A percentile compares a stretch with the other conserved stretches of the same genome.
These are phyloP conservation scores for Escovopsis weberi DNA, from an alignment of 2,329 filamentous ascomycete genomes.

Conservation along the genomic window DNA sequence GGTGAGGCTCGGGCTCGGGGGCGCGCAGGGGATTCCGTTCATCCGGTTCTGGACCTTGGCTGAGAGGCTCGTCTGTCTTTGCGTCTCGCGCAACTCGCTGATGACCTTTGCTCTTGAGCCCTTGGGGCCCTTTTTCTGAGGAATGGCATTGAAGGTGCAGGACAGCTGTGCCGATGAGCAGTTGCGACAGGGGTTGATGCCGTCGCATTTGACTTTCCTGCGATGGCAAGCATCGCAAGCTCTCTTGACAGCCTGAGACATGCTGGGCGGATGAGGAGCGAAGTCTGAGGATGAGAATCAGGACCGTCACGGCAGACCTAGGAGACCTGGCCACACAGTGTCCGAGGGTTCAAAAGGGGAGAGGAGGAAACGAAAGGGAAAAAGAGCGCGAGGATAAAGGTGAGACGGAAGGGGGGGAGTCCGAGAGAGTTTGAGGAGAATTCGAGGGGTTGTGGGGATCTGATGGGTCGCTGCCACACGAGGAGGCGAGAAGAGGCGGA, in stretches of 20 bases:
- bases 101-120: conserved; percentile 63
- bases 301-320: too few species aligned
- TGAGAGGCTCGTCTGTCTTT: conserved; percentile 50
- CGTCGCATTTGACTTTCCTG: conserved; percentile 62
- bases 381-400: background rate
- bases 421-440: too few species aligned
- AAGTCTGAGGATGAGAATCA: too few species aligned
- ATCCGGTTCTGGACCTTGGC: conserved; percentile 46
- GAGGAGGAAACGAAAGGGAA: background rate
- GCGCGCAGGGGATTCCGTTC: conserved; percentile 37
- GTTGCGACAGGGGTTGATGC: conserved; percentile 55
- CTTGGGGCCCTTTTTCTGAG: conserved; percentile 64
- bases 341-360: too few species aligned
- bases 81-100: conserved; percentile 55
- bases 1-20: conserved; percentile 30
- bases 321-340: too few species aligned
- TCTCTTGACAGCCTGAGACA: conserved; percentile 41
- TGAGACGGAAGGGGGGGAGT: too few species aligned
- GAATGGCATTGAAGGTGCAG: conserved; percentile 62
- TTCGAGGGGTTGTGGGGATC: too few species aligned
- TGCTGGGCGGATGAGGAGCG: conserved; percentile 12
- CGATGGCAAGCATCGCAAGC: conserved; percentile 63
- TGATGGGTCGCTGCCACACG: too few species aligned
- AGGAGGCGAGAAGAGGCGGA: too few species aligned
- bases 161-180: conserved; percentile 51